A percentile compares a stretch with the other conserved stretches of the same genome.
Conservation (phyloP, 345 rosid genomes). For the Syzygium oleosum region DNA sequence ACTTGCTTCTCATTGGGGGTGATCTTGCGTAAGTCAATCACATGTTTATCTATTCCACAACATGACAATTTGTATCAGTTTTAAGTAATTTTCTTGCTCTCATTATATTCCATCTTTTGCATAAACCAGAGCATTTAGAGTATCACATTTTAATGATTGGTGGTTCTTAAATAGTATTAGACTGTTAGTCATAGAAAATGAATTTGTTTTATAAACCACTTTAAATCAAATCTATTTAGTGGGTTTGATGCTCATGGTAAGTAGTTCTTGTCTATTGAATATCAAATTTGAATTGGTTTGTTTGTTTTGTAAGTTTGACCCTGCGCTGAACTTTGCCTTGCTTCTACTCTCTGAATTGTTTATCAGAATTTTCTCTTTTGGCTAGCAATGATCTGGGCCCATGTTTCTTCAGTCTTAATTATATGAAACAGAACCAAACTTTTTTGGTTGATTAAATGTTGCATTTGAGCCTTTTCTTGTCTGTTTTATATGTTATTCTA, state of each 20-base stretch:
- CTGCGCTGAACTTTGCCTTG: not conserved
- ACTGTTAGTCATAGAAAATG: not conserved
- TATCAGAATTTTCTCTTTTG: not conserved
- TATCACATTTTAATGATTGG: not conserved
- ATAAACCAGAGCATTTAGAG: not conserved
- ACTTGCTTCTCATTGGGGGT: slow-evolving; percentile 87
- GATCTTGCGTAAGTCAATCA: slow-evolving; percentile 92
- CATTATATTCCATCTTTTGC: not conserved
- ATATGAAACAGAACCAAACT: not conserved
- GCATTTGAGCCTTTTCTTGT: not conserved
- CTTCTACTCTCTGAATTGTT: not conserved
- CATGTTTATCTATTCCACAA: not conserved
- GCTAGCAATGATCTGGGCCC: not conserved
- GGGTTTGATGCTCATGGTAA: not conserved
- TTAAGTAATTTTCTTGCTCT: not conserved
- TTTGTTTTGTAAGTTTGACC: not conserved
- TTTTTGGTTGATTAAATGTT: not conserved
- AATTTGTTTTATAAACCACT: not conserved
- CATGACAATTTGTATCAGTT: not conserved
- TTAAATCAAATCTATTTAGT: not conserved
- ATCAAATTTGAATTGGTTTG: not conserved
- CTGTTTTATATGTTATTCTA: not conserved
- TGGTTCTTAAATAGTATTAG: not conserved
- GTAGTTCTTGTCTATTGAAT: not conserved
- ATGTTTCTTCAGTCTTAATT: not conserved